These are phyloP conservation scores for Botrytis hyacinthi DNA, from an alignment of 2,329 filamentous ascomycete species.

Conservation along the genomic window DNA sequence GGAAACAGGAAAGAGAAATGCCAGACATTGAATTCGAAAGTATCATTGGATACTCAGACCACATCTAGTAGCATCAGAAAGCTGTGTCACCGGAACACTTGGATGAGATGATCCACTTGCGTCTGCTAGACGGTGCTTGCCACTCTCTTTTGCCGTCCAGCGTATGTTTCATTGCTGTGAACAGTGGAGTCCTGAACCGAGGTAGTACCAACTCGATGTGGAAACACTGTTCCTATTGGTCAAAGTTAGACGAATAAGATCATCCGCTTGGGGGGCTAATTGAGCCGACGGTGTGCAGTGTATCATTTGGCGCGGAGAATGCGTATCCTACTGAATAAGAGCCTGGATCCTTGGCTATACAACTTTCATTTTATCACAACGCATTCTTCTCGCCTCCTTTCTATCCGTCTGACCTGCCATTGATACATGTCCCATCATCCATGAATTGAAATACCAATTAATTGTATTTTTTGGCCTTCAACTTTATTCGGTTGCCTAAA, in stretches of 20 bases:
- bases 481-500: conserved; percentile 9
- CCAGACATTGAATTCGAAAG: not conserved
- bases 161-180: conserved; percentile 20
- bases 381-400: not conserved
- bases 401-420: not conserved
- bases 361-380: not conserved
- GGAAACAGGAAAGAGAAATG: conserved; percentile 1
- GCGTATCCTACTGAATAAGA: not conserved
- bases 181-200: conserved; percentile 13
- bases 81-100: conserved; percentile 1
- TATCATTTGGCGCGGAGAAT: conserved; percentile 14
- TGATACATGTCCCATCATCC: not conserved
- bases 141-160: conserved; percentile 8
- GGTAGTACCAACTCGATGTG: conserved; percentile 1
- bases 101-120: conserved; percentile 13
- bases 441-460: not conserved
- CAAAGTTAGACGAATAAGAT: conserved; percentile 5
- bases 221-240: conserved; percentile 2
- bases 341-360: not conserved
- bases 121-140: conserved; percentile 9
- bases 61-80: conserved; percentile 2
- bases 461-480: not conserved
- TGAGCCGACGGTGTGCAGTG: conserved; percentile 3
- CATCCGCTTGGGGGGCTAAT: not conserved
- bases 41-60: conserved; percentile 8